Conservation (phyloP, 2,329 filamentous ascomycete genomes). For the Scytalidium lignicola region DNA sequence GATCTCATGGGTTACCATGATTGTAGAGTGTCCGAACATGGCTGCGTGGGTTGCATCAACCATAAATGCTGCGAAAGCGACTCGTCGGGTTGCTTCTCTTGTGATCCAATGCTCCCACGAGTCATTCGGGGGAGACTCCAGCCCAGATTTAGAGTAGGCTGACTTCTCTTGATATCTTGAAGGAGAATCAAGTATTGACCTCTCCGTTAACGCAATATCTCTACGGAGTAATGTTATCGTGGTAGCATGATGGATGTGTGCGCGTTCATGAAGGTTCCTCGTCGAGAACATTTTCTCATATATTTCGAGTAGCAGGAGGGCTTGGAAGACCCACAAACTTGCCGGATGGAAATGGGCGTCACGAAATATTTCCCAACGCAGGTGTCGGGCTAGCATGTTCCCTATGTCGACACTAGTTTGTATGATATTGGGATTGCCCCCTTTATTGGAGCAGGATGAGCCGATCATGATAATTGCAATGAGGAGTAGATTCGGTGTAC, state of each 20-base stretch:
- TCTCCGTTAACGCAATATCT: constrained; percentile 82
- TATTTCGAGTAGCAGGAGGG: constrained; percentile 76
- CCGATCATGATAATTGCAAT: constrained; percentile 86
- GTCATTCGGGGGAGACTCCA: constrained; percentile 64
- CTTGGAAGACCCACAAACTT: constrained; percentile 90
- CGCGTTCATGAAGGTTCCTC: constrained; percentile 78
- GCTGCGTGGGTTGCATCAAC: constrained; percentile 90
- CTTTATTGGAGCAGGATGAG: constrained; percentile 78
- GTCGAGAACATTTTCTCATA: constrained; percentile 98
- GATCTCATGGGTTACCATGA: constrained; percentile 94
- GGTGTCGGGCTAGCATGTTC: constrained; percentile 82
- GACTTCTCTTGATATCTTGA: constrained; percentile 50
- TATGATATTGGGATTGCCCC: constrained; percentile 65
- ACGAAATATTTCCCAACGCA: constrained; percentile 89
- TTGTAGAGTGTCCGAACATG: constrained; percentile 92
- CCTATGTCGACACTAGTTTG: constrained; percentile 71
- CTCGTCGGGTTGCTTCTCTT: constrained; percentile 78
- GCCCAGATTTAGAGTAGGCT: constrained; percentile 39
- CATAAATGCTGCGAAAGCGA: constrained; percentile 86
- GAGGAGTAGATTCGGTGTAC: constrained; percentile 73
- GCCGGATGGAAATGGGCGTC: constrained; percentile 80
- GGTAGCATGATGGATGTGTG: constrained; percentile 90
- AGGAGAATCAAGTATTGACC: constrained; percentile 75
- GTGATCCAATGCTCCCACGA: constrained; percentile 94
- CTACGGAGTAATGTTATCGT: constrained; percentile 89